Evolutionary conservation across 257 asterid genomes (phyloP).

Genomic region (Gardenia jasminoides): DNA sequence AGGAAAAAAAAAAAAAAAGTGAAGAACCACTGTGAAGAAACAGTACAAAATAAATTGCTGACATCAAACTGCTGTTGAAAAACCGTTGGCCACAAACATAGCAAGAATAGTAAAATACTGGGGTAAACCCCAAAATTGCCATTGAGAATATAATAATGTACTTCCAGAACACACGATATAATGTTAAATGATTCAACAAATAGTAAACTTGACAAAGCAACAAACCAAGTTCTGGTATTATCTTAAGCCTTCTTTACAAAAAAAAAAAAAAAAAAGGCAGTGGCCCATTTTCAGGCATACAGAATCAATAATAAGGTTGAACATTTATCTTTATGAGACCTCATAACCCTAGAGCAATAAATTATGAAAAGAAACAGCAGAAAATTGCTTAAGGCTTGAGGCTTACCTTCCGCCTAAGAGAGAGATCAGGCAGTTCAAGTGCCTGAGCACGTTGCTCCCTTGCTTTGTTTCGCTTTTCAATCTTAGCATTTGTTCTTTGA

Average conservation of each 20-base stretch:
- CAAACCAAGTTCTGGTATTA: not conserved
- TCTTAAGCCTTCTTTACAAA: not conserved
- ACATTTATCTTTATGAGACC: not conserved
- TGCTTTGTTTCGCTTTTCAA: slow-evolving; percentile 62
- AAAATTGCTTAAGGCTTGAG: not conserved
- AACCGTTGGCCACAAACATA: not conserved
- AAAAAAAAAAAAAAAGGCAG: not conserved
- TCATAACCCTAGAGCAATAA: not conserved
- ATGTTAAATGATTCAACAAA: not conserved
- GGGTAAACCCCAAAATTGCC: not conserved
- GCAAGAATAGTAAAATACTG: not conserved
- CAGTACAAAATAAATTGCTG: not conserved
- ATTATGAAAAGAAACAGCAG: not conserved
- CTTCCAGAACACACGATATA: not conserved
- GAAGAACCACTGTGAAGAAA: not conserved
- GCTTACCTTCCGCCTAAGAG: slow-evolving; percentile 81
- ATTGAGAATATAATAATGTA: not conserved
- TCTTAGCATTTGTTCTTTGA: slow-evolving; percentile 60
- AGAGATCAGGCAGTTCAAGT: slow-evolving; percentile 72
- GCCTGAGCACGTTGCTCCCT: slow-evolving; percentile 63
- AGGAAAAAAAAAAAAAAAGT: not conserved
- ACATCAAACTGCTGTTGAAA: not conserved
- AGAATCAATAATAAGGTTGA: not conserved
- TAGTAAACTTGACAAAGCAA: not conserved
- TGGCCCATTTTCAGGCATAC: not conserved